Percentiles rank a stretch among this genome's conserved stretches.
Conservation (phyloP, 768 basidiomycete genomes). For the Omphalotus guepiniiformis region DNA sequence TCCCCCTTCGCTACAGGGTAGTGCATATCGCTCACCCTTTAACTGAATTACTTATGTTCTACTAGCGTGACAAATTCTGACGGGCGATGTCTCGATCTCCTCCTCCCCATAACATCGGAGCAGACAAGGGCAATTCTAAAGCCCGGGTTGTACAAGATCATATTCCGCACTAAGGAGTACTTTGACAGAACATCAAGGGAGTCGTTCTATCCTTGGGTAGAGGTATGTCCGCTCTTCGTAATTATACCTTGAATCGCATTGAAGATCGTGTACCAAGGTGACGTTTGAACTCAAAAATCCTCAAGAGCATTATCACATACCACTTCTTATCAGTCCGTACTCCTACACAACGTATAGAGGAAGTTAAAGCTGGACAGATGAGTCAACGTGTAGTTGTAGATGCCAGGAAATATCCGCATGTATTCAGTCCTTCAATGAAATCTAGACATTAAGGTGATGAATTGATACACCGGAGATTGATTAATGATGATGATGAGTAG, state of each 20-base stretch:
- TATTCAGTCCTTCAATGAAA: constrained; percentile 2
- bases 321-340: constrained; percentile 87
- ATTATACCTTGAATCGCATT: not conserved
- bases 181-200: constrained; percentile 59
- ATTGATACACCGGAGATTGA: too few species aligned
- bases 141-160: constrained; percentile 75
- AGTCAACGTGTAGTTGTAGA: not conserved
- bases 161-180: constrained; percentile 81
- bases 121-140: constrained; percentile 40
- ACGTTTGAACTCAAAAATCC: constrained; percentile 70
- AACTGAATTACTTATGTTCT: constrained; percentile 7
- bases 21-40: not conserved
- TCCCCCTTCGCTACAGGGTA: constrained; percentile 60
- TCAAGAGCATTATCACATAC: constrained; percentile 85
- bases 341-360: constrained; percentile 92
- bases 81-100: constrained; percentile 78
- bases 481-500: constrained; percentile 5
- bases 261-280: constrained; percentile 47
- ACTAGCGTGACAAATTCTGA: constrained; percentile 71
- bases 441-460: not conserved
- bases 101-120: constrained; percentile 49
- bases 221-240: constrained; percentile 45
- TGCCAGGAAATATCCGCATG: constrained; percentile 2
- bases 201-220: constrained; percentile 89
- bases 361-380: constrained; percentile 43